Evolutionary conservation across 2,329 filamentous ascomycete species (phyloP).

Genomic region (Seiridium cupressi): DNA sequence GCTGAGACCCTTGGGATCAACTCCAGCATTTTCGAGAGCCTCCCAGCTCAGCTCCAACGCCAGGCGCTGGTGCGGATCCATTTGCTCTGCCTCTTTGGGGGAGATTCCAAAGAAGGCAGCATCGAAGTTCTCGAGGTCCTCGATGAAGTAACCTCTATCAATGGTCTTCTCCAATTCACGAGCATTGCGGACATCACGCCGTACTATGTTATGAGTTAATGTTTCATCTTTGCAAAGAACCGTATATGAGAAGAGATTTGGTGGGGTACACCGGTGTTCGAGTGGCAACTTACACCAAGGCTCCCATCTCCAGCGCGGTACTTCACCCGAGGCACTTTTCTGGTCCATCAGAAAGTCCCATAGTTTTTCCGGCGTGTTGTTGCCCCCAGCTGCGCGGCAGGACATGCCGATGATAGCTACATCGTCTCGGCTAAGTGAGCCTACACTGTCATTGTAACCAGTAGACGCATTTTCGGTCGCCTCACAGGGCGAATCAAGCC

Average conservation of each 20-base stretch:
- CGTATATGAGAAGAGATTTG: not conserved
- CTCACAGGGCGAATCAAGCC: not conserved
- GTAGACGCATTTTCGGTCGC: not conserved
- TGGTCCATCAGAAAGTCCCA: conserved; percentile 15
- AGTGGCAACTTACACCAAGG: conserved; percentile 9
- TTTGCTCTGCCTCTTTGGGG: conserved; percentile 18
- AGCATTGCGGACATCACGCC: conserved; percentile 14
- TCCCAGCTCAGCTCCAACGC: conserved; percentile 34
- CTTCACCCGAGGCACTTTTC: conserved; percentile 14
- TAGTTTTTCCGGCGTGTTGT: conserved; percentile 13
- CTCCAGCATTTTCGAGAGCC: conserved; percentile 63
- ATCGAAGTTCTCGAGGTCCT: conserved; percentile 19
- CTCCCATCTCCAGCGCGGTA: conserved; percentile 16
- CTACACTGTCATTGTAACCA: not conserved
- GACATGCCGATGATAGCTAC: conserved; percentile 17
- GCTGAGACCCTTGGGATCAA: conserved; percentile 44
- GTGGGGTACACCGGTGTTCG: not conserved
- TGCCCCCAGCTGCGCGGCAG: conserved; percentile 15
- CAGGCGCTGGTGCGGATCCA: conserved; percentile 23
- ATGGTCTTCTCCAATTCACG: conserved; percentile 17
- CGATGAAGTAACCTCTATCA: conserved; percentile 13
- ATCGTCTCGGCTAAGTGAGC: conserved; percentile 9
- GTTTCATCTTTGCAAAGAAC: not conserved
- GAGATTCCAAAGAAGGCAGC: conserved; percentile 23
- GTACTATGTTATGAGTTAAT: not conserved